A percentile compares a stretch with the other conserved stretches of the same genome.
These are phyloP conservation scores for Russula vinacea DNA, from an alignment of 768 basidiomycete species.

Conservation along the genomic window DNA sequence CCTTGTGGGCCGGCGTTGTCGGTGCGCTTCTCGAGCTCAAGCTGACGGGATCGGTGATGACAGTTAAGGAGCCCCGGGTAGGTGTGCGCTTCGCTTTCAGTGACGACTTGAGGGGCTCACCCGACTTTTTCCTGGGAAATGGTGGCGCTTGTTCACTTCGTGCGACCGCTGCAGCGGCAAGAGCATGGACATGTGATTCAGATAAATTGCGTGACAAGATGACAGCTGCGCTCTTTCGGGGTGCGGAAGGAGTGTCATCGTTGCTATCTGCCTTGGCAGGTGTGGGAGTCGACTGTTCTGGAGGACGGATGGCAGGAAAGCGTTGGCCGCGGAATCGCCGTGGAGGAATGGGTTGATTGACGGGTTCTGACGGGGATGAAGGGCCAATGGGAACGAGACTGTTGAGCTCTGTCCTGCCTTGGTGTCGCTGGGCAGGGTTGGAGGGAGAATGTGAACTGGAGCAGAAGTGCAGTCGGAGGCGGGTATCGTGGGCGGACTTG, in stretches of 20 bases:
- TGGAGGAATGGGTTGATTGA: conserved; percentile 33
- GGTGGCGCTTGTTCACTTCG: neutral
- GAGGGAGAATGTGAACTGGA: conserved; percentile 33
- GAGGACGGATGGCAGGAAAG: conserved; percentile 34
- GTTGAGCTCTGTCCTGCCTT: conserved; percentile 17
- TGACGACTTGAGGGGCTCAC: conserved; percentile 88
- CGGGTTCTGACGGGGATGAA: conserved; percentile 30
- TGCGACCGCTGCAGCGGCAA: conserved; percentile 17
- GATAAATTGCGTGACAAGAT: conserved; percentile 24
- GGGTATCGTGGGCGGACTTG: conserved; percentile 21
- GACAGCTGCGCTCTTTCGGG: neutral
- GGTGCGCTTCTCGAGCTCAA: conserved; percentile 66
- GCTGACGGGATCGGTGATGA: conserved; percentile 45
- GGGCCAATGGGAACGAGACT: conserved; percentile 24
- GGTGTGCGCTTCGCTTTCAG: conserved; percentile 65
- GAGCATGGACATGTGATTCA: conserved; percentile 27
- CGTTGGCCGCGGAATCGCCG: conserved; percentile 35
- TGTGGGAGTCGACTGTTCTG: conserved; percentile 46
- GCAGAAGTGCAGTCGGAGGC: conserved; percentile 2
- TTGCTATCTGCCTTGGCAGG: conserved; percentile 36
- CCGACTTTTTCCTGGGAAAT: conserved; percentile 85
- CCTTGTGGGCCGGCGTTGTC: conserved; percentile 75
- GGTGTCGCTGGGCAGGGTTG: conserved; percentile 28
- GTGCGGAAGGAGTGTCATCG: conserved; percentile 20
- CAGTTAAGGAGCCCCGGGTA: conserved; percentile 48